Evolutionary conservation across 345 rosid genomes (phyloP).

Genomic region (Populus euphratica): DNA sequence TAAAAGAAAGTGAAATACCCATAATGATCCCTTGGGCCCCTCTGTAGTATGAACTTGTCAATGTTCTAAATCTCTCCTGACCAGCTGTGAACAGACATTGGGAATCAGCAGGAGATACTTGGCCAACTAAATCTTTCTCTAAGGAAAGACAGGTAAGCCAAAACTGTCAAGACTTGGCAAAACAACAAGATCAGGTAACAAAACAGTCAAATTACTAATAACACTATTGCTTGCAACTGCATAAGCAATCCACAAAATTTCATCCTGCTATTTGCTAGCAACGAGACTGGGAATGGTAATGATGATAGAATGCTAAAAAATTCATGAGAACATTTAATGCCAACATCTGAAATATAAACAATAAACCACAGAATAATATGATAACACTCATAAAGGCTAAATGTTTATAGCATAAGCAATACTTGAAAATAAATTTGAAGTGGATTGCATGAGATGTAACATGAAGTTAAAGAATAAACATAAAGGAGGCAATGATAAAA

Average conservation of each 20-base stretch:
- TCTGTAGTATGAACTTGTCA: slow-evolving; percentile 90
- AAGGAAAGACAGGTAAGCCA: background rate
- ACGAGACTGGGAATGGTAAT: background rate
- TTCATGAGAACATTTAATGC: background rate
- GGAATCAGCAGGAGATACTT: background rate
- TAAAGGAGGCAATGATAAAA: background rate
- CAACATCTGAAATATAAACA: background rate
- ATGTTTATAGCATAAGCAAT: background rate
- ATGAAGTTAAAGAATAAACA: background rate
- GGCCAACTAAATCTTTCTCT: background rate
- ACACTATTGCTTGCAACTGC: background rate
- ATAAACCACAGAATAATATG: background rate
- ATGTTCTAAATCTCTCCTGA: slow-evolving; percentile 92
- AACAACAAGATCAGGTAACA: background rate
- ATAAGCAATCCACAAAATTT: background rate
- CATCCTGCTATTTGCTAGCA: background rate
- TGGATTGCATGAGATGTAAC: background rate
- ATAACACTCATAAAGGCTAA: background rate
- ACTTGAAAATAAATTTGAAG: background rate
- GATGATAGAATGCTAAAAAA: background rate
- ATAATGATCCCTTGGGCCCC: slow-evolving; percentile 93
- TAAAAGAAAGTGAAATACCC: slow-evolving; percentile 48
- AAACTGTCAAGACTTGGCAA: background rate
- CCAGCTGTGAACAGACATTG: slow-evolving; percentile 58
- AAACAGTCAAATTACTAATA: background rate